Conservation (phyloP, 768 basidiomycete genomes). For the Leccinum disarticulatum region DNA sequence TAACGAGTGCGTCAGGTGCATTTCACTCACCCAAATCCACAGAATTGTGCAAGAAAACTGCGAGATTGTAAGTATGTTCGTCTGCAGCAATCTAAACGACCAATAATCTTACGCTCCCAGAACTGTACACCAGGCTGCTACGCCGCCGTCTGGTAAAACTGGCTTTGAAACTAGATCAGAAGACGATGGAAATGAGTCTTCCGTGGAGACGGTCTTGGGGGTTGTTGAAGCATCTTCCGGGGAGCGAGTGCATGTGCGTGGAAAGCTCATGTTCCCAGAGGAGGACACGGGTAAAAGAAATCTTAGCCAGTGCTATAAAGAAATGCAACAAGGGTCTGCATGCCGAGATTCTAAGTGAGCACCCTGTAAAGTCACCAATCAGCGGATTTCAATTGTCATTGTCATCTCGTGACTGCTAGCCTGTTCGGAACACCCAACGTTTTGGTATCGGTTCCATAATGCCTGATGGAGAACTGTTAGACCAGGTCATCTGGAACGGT, state of each 20-base stretch:
- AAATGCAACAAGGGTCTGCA: neutral
- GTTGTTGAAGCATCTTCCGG: neutral
- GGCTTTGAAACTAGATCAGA: neutral
- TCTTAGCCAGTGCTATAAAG: neutral
- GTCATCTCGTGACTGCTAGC: neutral
- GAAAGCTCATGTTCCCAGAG: neutral
- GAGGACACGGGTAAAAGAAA: neutral
- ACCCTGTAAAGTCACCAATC: neutral
- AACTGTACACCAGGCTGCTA: constrained; percentile 28
- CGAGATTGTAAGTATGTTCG: neutral
- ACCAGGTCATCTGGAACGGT: neutral
- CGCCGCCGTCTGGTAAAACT: constrained; percentile 16
- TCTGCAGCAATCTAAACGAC: neutral
- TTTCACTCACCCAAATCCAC: constrained; percentile 25
- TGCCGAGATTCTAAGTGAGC: neutral
- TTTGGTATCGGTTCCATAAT: neutral
- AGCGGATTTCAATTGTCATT: neutral
- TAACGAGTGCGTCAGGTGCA: neutral
- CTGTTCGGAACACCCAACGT: neutral
- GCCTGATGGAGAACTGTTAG: neutral
- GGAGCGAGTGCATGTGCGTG: neutral
- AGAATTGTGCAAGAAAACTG: constrained; percentile 29
- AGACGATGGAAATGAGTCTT: neutral
- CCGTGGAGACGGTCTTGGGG: neutral
- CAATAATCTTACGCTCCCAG: constrained; percentile 22